Conservation (phyloP, 2,329 filamentous ascomycete genomes). For the Neurospora crassa region DNA sequence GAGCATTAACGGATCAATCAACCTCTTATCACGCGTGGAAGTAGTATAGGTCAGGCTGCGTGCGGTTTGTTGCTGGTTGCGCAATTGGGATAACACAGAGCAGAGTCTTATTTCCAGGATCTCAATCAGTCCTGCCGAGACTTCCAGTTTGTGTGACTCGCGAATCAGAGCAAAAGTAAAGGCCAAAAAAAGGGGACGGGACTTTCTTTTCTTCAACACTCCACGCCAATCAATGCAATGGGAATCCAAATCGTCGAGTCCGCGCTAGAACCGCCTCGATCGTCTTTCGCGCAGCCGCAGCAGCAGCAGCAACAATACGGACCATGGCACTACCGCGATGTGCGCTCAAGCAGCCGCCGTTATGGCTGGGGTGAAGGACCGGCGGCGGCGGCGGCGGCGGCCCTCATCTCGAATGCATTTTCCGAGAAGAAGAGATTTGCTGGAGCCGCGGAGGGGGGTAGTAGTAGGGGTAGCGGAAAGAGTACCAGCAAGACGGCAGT, state of each 20-base stretch:
- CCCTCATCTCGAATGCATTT: not conserved
- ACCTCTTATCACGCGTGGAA: not conserved
- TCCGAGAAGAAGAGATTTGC: not conserved
- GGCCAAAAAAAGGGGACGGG: not conserved
- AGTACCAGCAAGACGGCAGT: not conserved
- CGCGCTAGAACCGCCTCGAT: slow-evolving; percentile 10
- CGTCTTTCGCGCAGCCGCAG: not conserved
- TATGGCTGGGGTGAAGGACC: not conserved
- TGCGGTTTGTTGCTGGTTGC: not conserved
- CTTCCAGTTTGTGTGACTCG: too few relatives aligned
- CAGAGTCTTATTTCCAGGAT: too few relatives aligned
- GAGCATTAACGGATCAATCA: not conserved
- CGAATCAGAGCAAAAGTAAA: too few relatives aligned
- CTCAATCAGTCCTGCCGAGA: too few relatives aligned
- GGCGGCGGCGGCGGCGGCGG: not conserved
- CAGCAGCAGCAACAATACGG: slow-evolving; percentile 12
- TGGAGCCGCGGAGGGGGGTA: too few relatives aligned
- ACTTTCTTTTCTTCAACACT: too few relatives aligned
- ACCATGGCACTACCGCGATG: slow-evolving; percentile 18
- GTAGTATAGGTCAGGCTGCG: not conserved
- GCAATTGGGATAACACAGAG: not conserved
- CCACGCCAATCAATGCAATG: slow-evolving; percentile 14
- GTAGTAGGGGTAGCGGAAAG: not conserved
- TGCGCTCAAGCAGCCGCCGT: not conserved
- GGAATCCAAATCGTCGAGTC: slow-evolving; percentile 21